Base-by-base conservation (phyloP, 169 alveolate species). In the Cryptosporidium xiaoi region DNA sequence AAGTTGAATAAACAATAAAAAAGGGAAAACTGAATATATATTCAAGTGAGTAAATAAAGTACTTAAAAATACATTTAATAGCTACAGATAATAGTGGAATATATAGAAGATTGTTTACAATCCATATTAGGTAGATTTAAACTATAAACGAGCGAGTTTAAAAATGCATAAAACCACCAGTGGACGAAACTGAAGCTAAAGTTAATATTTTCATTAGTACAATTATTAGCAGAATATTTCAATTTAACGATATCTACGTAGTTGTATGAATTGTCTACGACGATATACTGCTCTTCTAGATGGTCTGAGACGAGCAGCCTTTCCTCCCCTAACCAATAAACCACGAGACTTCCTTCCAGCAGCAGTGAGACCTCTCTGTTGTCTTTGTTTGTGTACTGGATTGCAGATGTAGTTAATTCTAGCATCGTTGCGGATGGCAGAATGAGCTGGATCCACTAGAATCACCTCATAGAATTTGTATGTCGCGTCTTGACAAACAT, bases 401-500 rank as follows among this genome's bases (percentile, higher is more conserved):
- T 95, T 91, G 95, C 99, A 96, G 94, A 98, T 96, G 99, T 99
- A 98, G 95, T 98, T 98, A 93, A 98, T 95, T 91, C 99, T 96
- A 31, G 99, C 97, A 93, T 97, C 99, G 90, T 96, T 97, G 93
- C 99, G 97, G 90, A 98, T 95, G 51, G 99, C 99, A 68, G 94
- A 94, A 95, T 98, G 99, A 91, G 91, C 83, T 51, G 99, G 99
- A 92, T 98, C 99, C 60, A 98, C 99, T 82, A 97, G 90, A 84
- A 98, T 96, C 90, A 97, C 99, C 93, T 98, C 99, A 92, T 84
- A 98, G 96, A 95, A 98, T 96, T 98, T 98, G 97, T 96, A 96
- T 64, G 96, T 95, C 71, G 99, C 99, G 91, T 98, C 99, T 94
- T 98, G 99, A 27, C 99, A 99, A 65, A 97, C 99, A 99, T 99